Base-by-base conservation (phyloP, 768 basidiomycete genomes). In the Pleurotus eryngii region DNA sequence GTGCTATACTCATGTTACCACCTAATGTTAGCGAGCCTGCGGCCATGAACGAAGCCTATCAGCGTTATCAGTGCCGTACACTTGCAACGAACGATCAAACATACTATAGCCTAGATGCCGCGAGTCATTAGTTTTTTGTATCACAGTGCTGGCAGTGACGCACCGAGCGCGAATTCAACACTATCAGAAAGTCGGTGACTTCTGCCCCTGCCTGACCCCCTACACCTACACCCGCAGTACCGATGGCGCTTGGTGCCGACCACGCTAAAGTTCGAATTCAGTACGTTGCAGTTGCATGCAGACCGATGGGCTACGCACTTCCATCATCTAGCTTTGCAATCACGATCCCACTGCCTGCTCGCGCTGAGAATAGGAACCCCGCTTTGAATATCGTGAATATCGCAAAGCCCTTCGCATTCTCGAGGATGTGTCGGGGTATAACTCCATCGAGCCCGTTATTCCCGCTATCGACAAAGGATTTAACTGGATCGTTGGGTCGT, bases 231-330 rank as follows among this genome's bases (percentile, higher is more conserved):
- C 96, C 96, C 12, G 89, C 96, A 3, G 92, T 87, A 22, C 95
- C 95, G 46, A 99, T 96, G 2, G 96, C 97, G 67, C 89, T 90
- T 3, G 97, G 97, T 17, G 95, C 86, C 37, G 91, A 92, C 95
- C 95, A 99, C 38, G 83, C 90, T 94, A 56, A 57, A 42, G 55
- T 20, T 55, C 57, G 18, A 59, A 22, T 24, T 24, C 5, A 59
- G 56, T 20, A 54, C 26, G 45, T 48, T 12, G 27, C 45, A 40
- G 35, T 46, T 15, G 24, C 47, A n/a, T 27, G 42, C 46, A 46
- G 40, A 45, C 20, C 17, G 49, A 46, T 20, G 56, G 42, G 57
- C 26, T 20, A 76, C 92, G 73, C 67, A 94, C 92, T 76, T 64
- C 93, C 95, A 69, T 95, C 82, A 4, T 83, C 76, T 15, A 94